A percentile compares a stretch with the other conserved stretches of the same genome.
Evolutionary conservation across 179 eudicot genomes (phyloP).

Genomic region (Carnegiea gigantea): DNA sequence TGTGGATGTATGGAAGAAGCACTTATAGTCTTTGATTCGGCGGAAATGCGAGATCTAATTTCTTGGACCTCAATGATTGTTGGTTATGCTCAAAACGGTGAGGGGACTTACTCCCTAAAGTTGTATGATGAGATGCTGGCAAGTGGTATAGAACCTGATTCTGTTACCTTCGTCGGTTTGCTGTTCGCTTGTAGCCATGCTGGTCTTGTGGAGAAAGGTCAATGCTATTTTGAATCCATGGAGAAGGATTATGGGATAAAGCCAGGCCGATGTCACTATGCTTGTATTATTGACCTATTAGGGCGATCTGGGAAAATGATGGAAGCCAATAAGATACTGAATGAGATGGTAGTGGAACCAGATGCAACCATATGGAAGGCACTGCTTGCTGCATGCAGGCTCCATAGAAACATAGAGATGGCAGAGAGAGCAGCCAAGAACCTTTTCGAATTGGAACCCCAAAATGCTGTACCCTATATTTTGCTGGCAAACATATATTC

Average conservation of each 20-base stretch:
- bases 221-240: slow-evolving; percentile 65
- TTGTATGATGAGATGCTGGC: slow-evolving; percentile 60
- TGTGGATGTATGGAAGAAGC: slow-evolving; percentile 79
- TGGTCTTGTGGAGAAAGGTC: slow-evolving; percentile 63
- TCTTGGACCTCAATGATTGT: slow-evolving; percentile 77
- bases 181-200: slow-evolving; percentile 87
- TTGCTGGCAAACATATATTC: slow-evolving; percentile 70
- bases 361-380: slow-evolving; percentile 76
- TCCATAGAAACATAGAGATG: slow-evolving; percentile 53
- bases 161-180: slow-evolving; percentile 68
- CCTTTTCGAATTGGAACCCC: slow-evolving; percentile 65
- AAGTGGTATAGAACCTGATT: slow-evolving; percentile 61
- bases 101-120: slow-evolving; percentile 44
- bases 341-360: slow-evolving; percentile 56
- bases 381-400: slow-evolving; percentile 62
- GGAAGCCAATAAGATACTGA: slow-evolving; percentile 55
- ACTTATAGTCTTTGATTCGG: slow-evolving; percentile 44
- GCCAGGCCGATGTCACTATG: slow-evolving; percentile 67
- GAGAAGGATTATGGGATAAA: slow-evolving; percentile 47
- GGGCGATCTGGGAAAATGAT: slow-evolving; percentile 59
- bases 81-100: slow-evolving; percentile 79
- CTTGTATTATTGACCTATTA: slow-evolving; percentile 77
- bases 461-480: slow-evolving; percentile 58
- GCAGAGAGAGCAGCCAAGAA: slow-evolving; percentile 64
- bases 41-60: slow-evolving; percentile 44